These are phyloP conservation scores for Coniferiporia weirii DNA, from an alignment of 1,284 basidiomycete species.

Conservation along the genomic window DNA sequence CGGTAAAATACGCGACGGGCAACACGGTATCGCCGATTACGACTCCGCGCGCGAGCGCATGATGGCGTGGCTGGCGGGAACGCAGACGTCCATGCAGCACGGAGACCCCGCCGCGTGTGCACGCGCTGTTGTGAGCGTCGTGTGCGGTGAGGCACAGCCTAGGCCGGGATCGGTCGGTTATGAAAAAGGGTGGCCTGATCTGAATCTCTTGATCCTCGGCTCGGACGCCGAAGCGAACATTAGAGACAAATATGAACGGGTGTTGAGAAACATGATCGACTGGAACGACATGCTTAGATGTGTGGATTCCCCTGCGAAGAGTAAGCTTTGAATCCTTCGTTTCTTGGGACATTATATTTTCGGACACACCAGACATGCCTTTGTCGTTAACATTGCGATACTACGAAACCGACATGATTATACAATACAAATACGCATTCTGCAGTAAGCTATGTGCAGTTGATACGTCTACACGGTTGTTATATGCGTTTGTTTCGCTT, in stretches of 20 bases:
- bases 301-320: conserved; percentile 1
- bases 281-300: conserved; percentile 18
- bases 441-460: too few relatives aligned
- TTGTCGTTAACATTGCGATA: too few relatives aligned
- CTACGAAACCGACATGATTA: too few relatives aligned
- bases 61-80: conserved; percentile 5
- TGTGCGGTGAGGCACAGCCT: not conserved
- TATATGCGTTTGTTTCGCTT: too few relatives aligned
- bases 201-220: conserved; percentile 16
- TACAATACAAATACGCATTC: too few relatives aligned
- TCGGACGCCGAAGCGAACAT: conserved; percentile 18
- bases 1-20: not conserved
- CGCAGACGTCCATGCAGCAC: conserved; percentile 6
- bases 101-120: conserved; percentile 15
- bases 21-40: conserved; percentile 10
- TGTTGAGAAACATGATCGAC: conserved; percentile 13
- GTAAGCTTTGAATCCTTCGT: too few relatives aligned
- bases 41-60: not conserved
- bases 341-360: too few relatives aligned
- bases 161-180: not conserved
- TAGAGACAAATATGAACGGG: conserved; percentile 14
- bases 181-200: conserved; percentile 10
- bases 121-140: conserved; percentile 9
- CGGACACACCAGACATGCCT: too few relatives aligned
- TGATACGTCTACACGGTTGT: too few relatives aligned